Conservation (phyloP, 2,329 filamentous ascomycete species). For the Colletotrichum liaoningense region DNA sequence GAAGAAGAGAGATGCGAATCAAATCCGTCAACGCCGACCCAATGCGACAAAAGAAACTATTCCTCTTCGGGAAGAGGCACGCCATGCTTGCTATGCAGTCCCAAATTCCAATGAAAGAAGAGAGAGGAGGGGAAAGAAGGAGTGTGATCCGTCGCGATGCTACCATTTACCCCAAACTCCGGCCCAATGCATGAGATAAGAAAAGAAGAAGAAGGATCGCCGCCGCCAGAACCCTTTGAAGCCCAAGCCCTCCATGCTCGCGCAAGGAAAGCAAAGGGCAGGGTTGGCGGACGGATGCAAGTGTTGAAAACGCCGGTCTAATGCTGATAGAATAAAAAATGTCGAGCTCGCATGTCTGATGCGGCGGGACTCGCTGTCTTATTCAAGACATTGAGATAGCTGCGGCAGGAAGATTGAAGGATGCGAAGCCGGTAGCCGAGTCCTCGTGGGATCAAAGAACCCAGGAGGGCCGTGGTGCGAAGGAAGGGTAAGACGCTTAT, state of each 20-base stretch:
- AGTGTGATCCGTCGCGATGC: slow-evolving; percentile 9
- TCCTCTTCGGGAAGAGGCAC: background rate
- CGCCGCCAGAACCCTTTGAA: slow-evolving; percentile 21
- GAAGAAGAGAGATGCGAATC: background rate
- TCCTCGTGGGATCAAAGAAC: background rate
- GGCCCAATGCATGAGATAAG: slow-evolving; percentile 19
- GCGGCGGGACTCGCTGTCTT: background rate
- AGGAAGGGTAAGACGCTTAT: slow-evolving; percentile 34
- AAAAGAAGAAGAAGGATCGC: slow-evolving; percentile 2
- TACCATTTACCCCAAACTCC: slow-evolving; percentile 12
- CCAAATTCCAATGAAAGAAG: background rate
- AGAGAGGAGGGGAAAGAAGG: background rate
- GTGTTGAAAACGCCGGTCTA: slow-evolving; percentile 27
- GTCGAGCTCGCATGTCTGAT: background rate
- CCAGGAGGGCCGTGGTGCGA: background rate
- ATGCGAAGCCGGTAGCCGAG: background rate
- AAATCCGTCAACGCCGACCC: background rate
- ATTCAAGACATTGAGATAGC: background rate
- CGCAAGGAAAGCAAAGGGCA: background rate
- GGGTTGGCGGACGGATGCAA: background rate
- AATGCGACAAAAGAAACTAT: background rate
- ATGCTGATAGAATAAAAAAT: slow-evolving; percentile 7
- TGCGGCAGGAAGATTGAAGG: background rate
- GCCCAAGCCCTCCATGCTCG: background rate
- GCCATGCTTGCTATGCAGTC: slow-evolving; percentile 5